Percentiles rank a stretch among this genome's conserved stretches.
phyloP scores from a whole-genome alignment of 2,329 filamentous ascomycete species.

The Hirsutella thompsonii region DNA sequence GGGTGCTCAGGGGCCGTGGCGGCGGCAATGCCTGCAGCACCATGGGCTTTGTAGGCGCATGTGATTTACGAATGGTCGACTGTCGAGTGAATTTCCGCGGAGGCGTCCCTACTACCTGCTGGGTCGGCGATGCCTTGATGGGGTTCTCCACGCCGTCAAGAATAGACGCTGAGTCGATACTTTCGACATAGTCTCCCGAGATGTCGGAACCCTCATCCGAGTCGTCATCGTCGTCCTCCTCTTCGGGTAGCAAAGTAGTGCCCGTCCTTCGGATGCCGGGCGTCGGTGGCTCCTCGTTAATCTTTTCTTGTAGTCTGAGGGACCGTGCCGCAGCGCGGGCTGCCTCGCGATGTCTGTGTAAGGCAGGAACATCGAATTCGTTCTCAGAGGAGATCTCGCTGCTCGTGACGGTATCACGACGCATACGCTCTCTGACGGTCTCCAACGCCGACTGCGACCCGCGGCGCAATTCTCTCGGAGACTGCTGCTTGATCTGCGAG shows the following conservation, averaged over 20 bases:
- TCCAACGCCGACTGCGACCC: conserved; percentile 63
- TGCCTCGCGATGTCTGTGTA: conserved; percentile 50
- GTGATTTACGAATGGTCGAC: conserved; percentile 51
- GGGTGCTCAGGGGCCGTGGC: conserved; percentile 52
- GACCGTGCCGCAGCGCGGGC: conserved; percentile 39
- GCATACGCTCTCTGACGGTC: conserved; percentile 53
- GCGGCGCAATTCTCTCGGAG: conserved; percentile 39
- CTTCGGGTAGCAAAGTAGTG: conserved; percentile 41
- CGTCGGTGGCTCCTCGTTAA: conserved; percentile 21
- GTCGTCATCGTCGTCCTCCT: conserved; percentile 37
- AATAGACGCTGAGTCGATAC: conserved; percentile 59
- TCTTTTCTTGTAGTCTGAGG: conserved; percentile 23
- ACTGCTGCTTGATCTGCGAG: conserved; percentile 45
- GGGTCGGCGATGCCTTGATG: conserved; percentile 38
- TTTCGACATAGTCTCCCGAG: conserved; percentile 52
- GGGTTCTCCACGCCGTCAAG: conserved; percentile 51
- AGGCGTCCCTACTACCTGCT: conserved; percentile 50
- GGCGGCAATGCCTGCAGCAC: conserved; percentile 56
- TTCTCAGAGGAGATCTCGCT: conserved; percentile 77
- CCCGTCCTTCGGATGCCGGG: conserved; percentile 29
- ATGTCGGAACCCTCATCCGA: conserved; percentile 50
- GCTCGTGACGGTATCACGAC: conserved; percentile 67
- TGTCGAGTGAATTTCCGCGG: conserved; percentile 46
- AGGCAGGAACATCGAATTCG: conserved; percentile 56
- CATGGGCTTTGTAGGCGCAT: conserved; percentile 39